These are phyloP conservation scores for Neofusicoccum sp. DNA, from an alignment of 2,329 filamentous ascomycete species.

Conservation along the genomic window DNA sequence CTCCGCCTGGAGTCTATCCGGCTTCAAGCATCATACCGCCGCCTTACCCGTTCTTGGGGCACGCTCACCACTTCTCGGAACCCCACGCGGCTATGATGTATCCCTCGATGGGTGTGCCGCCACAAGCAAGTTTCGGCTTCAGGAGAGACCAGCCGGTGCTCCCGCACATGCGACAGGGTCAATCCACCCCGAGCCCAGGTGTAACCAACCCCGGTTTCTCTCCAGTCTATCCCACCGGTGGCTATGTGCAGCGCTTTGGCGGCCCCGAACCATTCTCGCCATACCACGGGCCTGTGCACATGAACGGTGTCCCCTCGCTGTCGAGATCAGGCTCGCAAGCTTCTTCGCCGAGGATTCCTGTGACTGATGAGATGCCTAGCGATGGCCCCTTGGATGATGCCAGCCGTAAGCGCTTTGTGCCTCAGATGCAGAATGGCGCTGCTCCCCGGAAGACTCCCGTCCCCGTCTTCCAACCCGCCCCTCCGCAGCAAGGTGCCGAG, in stretches of 20 bases:
- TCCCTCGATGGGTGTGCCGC: conserved; percentile 30
- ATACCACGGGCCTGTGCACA: conserved; percentile 20
- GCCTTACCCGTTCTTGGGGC: conserved; percentile 31
- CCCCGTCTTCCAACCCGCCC: neutral
- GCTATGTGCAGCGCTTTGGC: conserved; percentile 22
- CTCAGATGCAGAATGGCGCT: conserved; percentile 17
- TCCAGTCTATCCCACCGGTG: conserved; percentile 17
- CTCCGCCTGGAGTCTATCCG: conserved; percentile 28
- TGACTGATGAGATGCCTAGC: neutral
- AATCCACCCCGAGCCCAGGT: conserved; percentile 10
- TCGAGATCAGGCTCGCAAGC: conserved; percentile 33
- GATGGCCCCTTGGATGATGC: neutral
- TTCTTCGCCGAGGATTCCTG: conserved; percentile 27
- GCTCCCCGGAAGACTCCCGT: neutral
- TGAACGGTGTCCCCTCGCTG: conserved; percentile 26
- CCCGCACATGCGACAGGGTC: conserved; percentile 7
- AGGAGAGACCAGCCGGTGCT: conserved; percentile 27
- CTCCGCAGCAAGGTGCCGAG: neutral
- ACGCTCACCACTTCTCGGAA: conserved; percentile 36
- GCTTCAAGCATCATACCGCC: conserved; percentile 30
- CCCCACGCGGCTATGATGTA: conserved; percentile 32
- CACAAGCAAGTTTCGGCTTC: conserved; percentile 28
- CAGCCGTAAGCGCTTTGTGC: conserved; percentile 1
- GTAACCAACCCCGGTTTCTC: conserved; percentile 18
- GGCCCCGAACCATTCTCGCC: conserved; percentile 26